A percentile compares a stretch with the other conserved stretches of the same genome.
Conservation (phyloP, 139 green algal genomes). For the Tetraselmis striata region DNA sequence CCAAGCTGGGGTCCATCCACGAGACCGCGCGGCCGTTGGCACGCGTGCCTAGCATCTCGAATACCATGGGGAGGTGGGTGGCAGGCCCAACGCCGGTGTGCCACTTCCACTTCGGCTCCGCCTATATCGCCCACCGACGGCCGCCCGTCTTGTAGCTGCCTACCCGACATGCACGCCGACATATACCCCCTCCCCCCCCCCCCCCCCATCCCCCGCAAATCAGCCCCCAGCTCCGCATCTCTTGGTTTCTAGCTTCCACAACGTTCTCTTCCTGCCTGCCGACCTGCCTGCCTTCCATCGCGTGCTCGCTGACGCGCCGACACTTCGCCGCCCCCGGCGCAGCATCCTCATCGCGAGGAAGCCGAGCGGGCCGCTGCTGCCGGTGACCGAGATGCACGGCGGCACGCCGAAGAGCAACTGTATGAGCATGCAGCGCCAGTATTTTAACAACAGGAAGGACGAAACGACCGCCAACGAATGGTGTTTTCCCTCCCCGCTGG, state of each 20-base stretch:
- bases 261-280: background rate
- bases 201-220: background rate
- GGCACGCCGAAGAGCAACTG: background rate
- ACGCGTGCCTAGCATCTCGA: background rate
- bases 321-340: too few relatives aligned
- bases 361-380: background rate
- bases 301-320: too few relatives aligned
- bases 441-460: background rate
- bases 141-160: too few relatives aligned
- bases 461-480: background rate
- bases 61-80: background rate
- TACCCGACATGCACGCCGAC: too few relatives aligned
- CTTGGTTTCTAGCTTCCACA: background rate
- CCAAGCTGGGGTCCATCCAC: background rate
- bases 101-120: too few relatives aligned
- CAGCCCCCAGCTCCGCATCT: background rate
- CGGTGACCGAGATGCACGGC: background rate
- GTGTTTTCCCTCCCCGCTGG: background rate
- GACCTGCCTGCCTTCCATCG: too few relatives aligned
- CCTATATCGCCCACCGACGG: too few relatives aligned
- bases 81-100: background rate
- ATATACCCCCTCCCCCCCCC: too few relatives aligned
- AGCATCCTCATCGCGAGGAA: background rate
- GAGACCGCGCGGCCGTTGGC: background rate
- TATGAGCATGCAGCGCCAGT: background rate